Percentiles rank a stretch among this genome's conserved stretches.
phyloP scores from a whole-genome alignment of 1,284 basidiomycete species.

The Cystobasidiaceae sp. region DNA sequence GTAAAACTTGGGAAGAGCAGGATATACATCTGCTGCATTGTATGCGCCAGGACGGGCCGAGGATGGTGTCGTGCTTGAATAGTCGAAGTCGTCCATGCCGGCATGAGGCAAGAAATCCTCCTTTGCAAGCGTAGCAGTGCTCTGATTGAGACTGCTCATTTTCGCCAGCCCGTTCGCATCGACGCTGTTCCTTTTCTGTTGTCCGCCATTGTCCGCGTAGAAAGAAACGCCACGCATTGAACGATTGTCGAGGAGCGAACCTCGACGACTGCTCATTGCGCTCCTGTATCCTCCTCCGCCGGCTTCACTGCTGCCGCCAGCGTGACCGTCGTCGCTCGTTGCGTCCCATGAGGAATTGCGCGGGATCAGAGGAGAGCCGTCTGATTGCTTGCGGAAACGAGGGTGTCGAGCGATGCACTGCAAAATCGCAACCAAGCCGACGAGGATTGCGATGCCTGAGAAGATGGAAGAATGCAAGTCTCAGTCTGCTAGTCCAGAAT shows the following conservation, averaged over 20 bases:
- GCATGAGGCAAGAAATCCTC: slow-evolving; percentile 29
- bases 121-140: slow-evolving; percentile 5
- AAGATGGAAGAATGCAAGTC: background rate
- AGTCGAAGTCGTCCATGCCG: background rate
- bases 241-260: too few species aligned
- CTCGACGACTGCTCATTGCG: too few species aligned
- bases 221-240: too few species aligned
- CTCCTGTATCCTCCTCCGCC: too few species aligned
- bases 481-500: background rate
- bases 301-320: background rate
- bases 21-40: slow-evolving; percentile 12
- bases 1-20: slow-evolving; percentile 13
- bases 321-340: background rate
- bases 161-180: slow-evolving; percentile 1
- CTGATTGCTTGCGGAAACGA: slow-evolving; percentile 9
- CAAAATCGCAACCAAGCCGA: slow-evolving; percentile 17
- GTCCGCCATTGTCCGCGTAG: too few species aligned
- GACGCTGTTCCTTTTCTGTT: too few species aligned
- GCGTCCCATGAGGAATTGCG: slow-evolving; percentile 1
- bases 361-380: slow-evolving; percentile 18
- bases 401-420: slow-evolving; percentile 20
- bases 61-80: too few species aligned
- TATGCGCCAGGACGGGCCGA: background rate
- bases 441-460: slow-evolving; percentile 16
- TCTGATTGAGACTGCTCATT: too few species aligned